phyloP scores from a whole-genome alignment of 73 alveolate genomes.

The Tetrahymena borealis region DNA sequence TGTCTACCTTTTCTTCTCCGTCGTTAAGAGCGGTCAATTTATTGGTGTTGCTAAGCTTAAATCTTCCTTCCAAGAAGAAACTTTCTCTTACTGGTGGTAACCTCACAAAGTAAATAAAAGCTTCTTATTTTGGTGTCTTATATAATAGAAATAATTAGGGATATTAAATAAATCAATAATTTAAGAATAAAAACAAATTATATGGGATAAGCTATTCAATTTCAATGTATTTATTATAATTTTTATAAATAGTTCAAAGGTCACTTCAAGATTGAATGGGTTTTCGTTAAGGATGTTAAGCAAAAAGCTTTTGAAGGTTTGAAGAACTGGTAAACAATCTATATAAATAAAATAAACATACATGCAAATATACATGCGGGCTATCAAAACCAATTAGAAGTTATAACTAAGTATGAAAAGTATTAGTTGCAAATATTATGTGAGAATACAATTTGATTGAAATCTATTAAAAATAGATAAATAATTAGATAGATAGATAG shows the following conservation, averaged over 20 bases:
- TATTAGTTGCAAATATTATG: too few relatives aligned
- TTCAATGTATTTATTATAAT: too few relatives aligned
- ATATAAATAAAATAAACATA: not conserved
- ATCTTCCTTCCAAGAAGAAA: constrained; percentile 39
- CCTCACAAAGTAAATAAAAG: not conserved
- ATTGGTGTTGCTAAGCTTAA: constrained; percentile 37
- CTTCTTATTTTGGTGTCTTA: too few relatives aligned
- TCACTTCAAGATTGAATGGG: constrained; percentile 39
- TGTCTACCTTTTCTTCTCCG: constrained; percentile 36
- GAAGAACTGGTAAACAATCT: constrained; percentile 24
- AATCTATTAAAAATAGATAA: not conserved
- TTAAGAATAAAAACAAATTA: too few relatives aligned
- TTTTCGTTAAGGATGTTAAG: constrained; percentile 35
- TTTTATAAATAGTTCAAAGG: constrained; percentile 31
- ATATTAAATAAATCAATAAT: too few relatives aligned
- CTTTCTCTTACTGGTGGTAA: constrained; percentile 46
- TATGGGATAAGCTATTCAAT: too few relatives aligned
- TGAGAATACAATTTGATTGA: too few relatives aligned
- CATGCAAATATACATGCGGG: not conserved
- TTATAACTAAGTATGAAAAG: not conserved
- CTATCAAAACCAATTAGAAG: not conserved
- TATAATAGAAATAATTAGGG: too few relatives aligned
- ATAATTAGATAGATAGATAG: not conserved
- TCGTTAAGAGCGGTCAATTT: constrained; percentile 40
- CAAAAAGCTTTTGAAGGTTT: constrained; percentile 35